These are phyloP conservation scores for Rhodotorula sp. DNA, from an alignment of 1,284 basidiomycete genomes.

Conservation along the genomic window DNA sequence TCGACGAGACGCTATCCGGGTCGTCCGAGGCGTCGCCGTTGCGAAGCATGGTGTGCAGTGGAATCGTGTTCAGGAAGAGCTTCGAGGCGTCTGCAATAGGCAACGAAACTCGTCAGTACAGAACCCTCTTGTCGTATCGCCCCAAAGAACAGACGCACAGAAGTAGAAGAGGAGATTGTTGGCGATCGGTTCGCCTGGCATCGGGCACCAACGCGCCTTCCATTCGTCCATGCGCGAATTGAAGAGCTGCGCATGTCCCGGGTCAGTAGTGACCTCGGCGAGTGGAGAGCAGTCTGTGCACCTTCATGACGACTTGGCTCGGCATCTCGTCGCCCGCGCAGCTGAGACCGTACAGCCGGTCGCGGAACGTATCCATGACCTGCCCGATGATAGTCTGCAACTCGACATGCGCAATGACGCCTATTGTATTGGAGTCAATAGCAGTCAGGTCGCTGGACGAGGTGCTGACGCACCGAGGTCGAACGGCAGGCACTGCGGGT, in stretches of 20 bases:
- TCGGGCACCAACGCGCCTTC: constrained; percentile 34
- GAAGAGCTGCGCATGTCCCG: constrained; percentile 20
- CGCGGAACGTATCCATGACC: constrained; percentile 40
- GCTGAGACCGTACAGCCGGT: constrained; percentile 34
- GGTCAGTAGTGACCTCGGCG: too few relatives aligned
- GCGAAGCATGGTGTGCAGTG: constrained; percentile 35
- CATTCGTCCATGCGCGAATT: constrained; percentile 41
- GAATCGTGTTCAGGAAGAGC: constrained; percentile 39
- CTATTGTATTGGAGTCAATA: neutral
- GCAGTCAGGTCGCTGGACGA: neutral
- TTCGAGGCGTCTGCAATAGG: constrained; percentile 19
- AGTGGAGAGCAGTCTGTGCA: neutral
- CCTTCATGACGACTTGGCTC: constrained; percentile 35
- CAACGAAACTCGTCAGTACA: neutral
- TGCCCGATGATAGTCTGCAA: constrained; percentile 37
- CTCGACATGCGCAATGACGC: constrained; percentile 37
- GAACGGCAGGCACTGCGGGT: constrained; percentile 32
- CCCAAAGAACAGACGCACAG: constrained; percentile 2
- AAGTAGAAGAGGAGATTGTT: constrained; percentile 39
- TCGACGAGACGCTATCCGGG: constrained; percentile 28
- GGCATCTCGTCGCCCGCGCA: constrained; percentile 40
- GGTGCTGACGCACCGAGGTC: constrained; percentile 26
- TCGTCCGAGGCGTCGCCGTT: constrained; percentile 32
- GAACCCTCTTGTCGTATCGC: neutral
- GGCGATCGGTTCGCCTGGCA: constrained; percentile 36